These are phyloP conservation scores for Papiliotrema terrestris DNA, from an alignment of 1,284 basidiomycete genomes.

Conservation along the genomic window DNA sequence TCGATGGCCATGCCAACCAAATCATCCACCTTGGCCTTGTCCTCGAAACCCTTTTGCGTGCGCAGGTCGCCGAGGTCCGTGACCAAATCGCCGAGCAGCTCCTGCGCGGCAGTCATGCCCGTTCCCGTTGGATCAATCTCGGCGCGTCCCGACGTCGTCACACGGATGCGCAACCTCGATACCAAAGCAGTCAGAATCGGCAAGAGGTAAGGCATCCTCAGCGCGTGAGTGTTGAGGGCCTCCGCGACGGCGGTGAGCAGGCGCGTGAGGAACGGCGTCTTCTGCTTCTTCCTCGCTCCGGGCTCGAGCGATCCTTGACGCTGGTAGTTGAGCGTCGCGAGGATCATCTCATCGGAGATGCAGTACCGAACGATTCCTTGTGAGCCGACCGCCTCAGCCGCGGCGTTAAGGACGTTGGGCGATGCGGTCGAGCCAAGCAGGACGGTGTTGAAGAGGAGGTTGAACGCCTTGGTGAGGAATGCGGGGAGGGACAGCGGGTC, in stretches of 20 bases:
- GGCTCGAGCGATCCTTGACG: constrained; percentile 36
- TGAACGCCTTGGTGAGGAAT: constrained; percentile 68
- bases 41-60: constrained; percentile 77
- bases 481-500: constrained; percentile 37
- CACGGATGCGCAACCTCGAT: constrained; percentile 48
- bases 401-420: constrained; percentile 53
- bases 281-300: constrained; percentile 52
- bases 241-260: constrained; percentile 63
- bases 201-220: constrained; percentile 67
- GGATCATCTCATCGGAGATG: constrained; percentile 62
- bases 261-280: constrained; percentile 58
- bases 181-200: constrained; percentile 54
- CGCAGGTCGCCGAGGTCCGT: constrained; percentile 71
- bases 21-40: constrained; percentile 82
- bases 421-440: constrained; percentile 34
- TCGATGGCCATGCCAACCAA: constrained; percentile 78
- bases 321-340: constrained; percentile 51
- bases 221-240: constrained; percentile 64
- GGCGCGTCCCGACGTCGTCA: constrained; percentile 18
- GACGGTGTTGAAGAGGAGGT: constrained; percentile 68
- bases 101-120: constrained; percentile 63
- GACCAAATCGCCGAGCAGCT: constrained; percentile 70
- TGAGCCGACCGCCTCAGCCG: constrained; percentile 61
- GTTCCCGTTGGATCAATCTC: constrained; percentile 54
- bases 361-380: constrained; percentile 62